Percentiles rank a stretch among this genome's conserved stretches.
Evolutionary conservation across 2,329 filamentous ascomycete genomes (phyloP).

Genomic region (Diaporthe australafricana): DNA sequence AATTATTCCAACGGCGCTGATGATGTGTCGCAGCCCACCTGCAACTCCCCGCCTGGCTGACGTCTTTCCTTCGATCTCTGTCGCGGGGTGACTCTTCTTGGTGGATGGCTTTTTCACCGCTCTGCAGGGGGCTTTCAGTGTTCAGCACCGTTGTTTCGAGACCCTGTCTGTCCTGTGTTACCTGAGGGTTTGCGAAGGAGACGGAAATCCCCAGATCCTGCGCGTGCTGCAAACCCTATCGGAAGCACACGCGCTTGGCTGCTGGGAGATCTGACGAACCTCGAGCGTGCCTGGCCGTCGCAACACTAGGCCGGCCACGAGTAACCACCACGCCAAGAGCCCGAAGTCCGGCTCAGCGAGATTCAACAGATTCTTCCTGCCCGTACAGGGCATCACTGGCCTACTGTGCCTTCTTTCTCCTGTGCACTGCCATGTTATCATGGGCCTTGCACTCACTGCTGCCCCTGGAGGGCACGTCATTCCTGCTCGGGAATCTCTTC

Average conservation of each 20-base stretch:
- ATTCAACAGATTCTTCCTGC: neutral
- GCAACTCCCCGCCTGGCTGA: slow-evolving; percentile 12
- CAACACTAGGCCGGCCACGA: neutral
- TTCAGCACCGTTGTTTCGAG: slow-evolving; percentile 22
- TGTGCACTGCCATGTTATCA: neutral
- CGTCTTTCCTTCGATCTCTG: neutral
- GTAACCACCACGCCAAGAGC: slow-evolving; percentile 17
- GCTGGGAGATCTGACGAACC: slow-evolving; percentile 12
- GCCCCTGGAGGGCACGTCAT: slow-evolving; percentile 2
- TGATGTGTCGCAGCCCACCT: neutral
- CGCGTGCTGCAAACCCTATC: slow-evolving; percentile 18
- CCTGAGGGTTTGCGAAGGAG: neutral
- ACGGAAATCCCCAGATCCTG: slow-evolving; percentile 26
- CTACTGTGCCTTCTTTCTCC: neutral
- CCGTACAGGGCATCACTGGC: neutral
- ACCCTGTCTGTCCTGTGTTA: slow-evolving; percentile 13
- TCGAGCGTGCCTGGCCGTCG: neutral
- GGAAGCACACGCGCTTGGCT: slow-evolving; percentile 9
- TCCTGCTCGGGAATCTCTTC: neutral
- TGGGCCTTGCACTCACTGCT: neutral
- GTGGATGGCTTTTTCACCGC: slow-evolving; percentile 6
- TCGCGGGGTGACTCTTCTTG: neutral
- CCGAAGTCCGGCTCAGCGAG: slow-evolving; percentile 7
- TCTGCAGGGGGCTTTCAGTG: slow-evolving; percentile 14
- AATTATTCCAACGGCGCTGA: neutral